A percentile compares a stretch with the other conserved stretches of the same genome.
Conservation (phyloP, 2,329 filamentous ascomycete species). For the Sporothrix protearum region DNA sequence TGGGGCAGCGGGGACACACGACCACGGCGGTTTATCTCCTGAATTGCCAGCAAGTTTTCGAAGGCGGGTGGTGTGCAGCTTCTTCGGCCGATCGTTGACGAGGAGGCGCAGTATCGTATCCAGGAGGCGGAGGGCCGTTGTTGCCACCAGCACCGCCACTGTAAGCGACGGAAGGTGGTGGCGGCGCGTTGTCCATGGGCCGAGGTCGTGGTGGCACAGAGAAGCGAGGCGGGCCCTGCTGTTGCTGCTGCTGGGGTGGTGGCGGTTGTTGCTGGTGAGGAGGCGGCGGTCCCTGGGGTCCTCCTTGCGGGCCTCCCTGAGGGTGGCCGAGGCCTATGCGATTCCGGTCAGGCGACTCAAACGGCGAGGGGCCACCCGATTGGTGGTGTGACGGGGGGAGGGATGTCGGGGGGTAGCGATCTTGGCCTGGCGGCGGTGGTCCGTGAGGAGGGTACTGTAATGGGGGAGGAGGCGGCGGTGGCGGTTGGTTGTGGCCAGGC, state of each 20-base stretch:
- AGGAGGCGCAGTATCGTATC: slow-evolving; percentile 40
- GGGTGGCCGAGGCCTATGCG: slow-evolving; percentile 38
- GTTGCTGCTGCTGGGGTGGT: slow-evolving; percentile 37
- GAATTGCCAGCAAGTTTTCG: slow-evolving; percentile 72
- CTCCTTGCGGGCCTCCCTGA: slow-evolving; percentile 24
- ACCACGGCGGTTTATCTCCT: slow-evolving; percentile 76
- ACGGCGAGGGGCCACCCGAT: slow-evolving; percentile 36
- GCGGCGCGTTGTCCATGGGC: slow-evolving; percentile 47
- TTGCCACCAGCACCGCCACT: slow-evolving; percentile 35
- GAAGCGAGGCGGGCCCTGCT: slow-evolving; percentile 10
- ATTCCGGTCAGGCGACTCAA: slow-evolving; percentile 52
- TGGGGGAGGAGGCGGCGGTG: slow-evolving; percentile 33
- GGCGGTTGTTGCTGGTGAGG: slow-evolving; percentile 34
- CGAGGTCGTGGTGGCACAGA: slow-evolving; percentile 38
- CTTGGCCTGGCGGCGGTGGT: slow-evolving; percentile 38
- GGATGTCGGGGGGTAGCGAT: slow-evolving; percentile 39
- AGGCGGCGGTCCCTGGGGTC: slow-evolving; percentile 33
- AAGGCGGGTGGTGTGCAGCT: slow-evolving; percentile 56
- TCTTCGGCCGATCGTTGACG: slow-evolving; percentile 46
- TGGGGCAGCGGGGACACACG: slow-evolving; percentile 86
- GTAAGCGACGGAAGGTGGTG: slow-evolving; percentile 51
- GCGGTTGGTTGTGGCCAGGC: slow-evolving; percentile 25
- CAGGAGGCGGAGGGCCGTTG: neutral
- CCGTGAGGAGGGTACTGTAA: slow-evolving; percentile 36
- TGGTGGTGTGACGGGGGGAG: slow-evolving; percentile 36